Base-by-base conservation (phyloP, 768 basidiomycete genomes). In the Leccinum longicurvipes region DNA sequence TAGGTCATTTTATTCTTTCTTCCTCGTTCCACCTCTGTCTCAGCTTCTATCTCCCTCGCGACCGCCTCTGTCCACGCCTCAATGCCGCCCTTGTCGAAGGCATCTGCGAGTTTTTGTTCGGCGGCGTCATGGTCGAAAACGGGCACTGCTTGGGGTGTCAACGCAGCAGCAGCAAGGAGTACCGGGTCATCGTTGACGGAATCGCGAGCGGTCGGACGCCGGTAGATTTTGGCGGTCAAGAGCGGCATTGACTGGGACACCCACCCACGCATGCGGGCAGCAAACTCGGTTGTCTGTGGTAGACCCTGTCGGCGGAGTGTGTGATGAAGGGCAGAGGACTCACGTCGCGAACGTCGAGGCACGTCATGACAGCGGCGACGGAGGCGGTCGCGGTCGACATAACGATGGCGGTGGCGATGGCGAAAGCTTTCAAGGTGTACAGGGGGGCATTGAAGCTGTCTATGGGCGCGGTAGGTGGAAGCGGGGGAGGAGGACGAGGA, bases 341-440 rank as follows among this genome's bases (percentile, higher is more conserved):
- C 57, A 88, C 87, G 61, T 83, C 74, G 60, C 77, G 65, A 2
- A 87, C 80, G 29, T 81, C 83, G 51, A 87, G 67, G 45, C 73
- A 72, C 12, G 71, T 66, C 68, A 83, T 80, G 27, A 87, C 75
- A 1, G 79, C 77, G 62, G 73, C 77, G 3, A 82, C 70, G 5
- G 80, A 67, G 0, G 67, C 72, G 6, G 74, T 67, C 0, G 80
- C 85, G 24, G 79, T 74, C 3, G 76, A 67, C 0, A 77, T 62
- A 24, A 89, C 87, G 31, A 86, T 63, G 10, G 79, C 63, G 0
- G 88, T 89, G 4, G 88, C 86, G 41, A 88, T 77, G 3, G 78
- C 74, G 39, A 91, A 83, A 0, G 87, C 88, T 60, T 86, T 86
- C 5, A 80, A 72, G 1, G 81, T 79, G 59, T 83, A 78, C 2